Evolutionary conservation across 1,139 yeast species (phyloP), one percentile per base, ranked within the genome.

Genomic region (Saccharomycopsis hybrid): DNA sequence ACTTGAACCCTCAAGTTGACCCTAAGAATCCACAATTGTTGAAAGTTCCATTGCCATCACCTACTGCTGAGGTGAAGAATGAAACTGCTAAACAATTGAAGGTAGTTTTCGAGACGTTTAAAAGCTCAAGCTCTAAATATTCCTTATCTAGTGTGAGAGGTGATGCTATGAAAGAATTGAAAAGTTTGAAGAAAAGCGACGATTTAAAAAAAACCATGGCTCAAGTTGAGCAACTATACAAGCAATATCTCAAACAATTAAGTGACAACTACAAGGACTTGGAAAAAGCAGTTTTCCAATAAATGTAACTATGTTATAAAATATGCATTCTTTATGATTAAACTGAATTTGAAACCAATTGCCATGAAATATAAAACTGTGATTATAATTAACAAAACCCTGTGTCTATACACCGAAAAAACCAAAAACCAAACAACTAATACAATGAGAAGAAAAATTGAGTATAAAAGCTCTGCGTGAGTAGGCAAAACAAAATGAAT

Each of bases 1-100:
- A 86, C 59, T 68, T 90, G 70, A 87, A 84, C 54, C 95, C 97
- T 1, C 89, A 84, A 60, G 71, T 73, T 29, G 90, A 87, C 56
- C 78, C 86, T 2, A 68, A 77, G 49, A 85, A 84, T 61, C 80
- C 80, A 46, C 95, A 85, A 63, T 74, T 83, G 38, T 70, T 90
- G 60, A 82, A 79, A 57, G 82, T 88, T 8, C 79, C 88, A 1
- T 70, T 88, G 53, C 95, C 95, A 33, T 82, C 88, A 27, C 74
- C 82, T 31, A 82, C 90, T 5, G 75, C 82, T 2, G 95, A 85
- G 54, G 70, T 82, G 29, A 82, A 85, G 60, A 68, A 74, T 51
- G 80, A 75, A 48, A 71, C 74, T 54, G 74, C 74, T 11, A 84
- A 82, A 61, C 72, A 73, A 11, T 69, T 85, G 60, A 85, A 88